Evolutionary conservation across 306 rosid genomes (phyloP).

Genomic region (Sechiopsis laciniata): DNA sequence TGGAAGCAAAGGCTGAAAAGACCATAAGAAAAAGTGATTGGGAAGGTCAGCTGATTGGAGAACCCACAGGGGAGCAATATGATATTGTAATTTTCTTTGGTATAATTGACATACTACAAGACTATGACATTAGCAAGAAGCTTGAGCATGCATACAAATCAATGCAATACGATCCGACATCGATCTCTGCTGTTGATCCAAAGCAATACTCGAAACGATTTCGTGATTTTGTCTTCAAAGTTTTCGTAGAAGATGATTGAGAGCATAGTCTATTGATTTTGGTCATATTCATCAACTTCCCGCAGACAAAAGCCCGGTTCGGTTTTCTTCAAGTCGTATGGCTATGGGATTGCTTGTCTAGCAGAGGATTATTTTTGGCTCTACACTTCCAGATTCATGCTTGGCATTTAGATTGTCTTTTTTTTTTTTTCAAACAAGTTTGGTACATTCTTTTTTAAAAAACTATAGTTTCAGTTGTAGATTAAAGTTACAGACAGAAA

Average conservation of each 20-base stretch:
- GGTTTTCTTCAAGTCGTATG: conserved; percentile 4
- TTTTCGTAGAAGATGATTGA: conserved; percentile 76
- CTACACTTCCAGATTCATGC: background rate
- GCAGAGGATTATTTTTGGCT: background rate
- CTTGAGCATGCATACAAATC: conserved; percentile 97
- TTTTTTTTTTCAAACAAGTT: background rate
- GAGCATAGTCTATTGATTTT: background rate
- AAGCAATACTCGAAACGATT: conserved; percentile 85
- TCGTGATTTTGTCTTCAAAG: conserved; percentile 83
- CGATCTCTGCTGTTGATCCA: conserved; percentile 96
- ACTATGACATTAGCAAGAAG: conserved; percentile 88
- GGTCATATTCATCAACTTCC: background rate
- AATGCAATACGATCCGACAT: conserved; percentile 73
- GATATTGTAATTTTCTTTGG: conserved; percentile 71
- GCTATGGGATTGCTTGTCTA: conserved; percentile 12
- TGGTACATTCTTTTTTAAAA: conserved; percentile 7
- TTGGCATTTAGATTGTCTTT: background rate
- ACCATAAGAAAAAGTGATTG: conserved; percentile 39
- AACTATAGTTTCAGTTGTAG: conserved; percentile 30
- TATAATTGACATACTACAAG: conserved; percentile 92
- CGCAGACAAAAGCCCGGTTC: background rate
- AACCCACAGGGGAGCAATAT: conserved; percentile 65
- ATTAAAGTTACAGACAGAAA: conserved; percentile 27
- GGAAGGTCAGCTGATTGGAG: conserved; percentile 71
- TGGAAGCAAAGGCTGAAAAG: conserved; percentile 78